Conservation (phyloP, 1,284 basidiomycete genomes). For the Vanrija sp. region DNA sequence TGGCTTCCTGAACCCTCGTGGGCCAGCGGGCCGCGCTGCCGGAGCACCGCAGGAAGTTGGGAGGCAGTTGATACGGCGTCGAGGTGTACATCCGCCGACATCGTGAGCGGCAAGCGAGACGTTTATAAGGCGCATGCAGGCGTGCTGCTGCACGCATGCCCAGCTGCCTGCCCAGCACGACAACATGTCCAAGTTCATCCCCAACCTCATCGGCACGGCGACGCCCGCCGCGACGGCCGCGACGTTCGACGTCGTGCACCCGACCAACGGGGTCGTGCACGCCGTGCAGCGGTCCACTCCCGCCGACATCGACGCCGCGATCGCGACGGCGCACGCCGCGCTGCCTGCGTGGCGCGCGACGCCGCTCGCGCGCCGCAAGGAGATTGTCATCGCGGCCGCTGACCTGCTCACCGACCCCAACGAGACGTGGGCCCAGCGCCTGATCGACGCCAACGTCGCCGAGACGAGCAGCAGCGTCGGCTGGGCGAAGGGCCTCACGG, state of each 20-base stretch:
- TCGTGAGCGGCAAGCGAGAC: too few relatives aligned
- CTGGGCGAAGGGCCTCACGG: slow-evolving; percentile 18
- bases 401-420: slow-evolving; percentile 12
- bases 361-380: slow-evolving; percentile 10
- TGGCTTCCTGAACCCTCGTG: too few relatives aligned
- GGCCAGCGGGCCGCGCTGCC: too few relatives aligned
- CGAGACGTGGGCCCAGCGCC: slow-evolving; percentile 8
- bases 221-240: background rate
- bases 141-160: too few relatives aligned
- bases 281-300: slow-evolving; percentile 5
- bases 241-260: slow-evolving; percentile 16
- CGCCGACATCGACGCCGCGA: slow-evolving; percentile 7
- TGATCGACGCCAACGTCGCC: slow-evolving; percentile 11
- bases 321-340: slow-evolving; percentile 4
- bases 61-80: too few relatives aligned
- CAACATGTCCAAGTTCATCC: background rate
- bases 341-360: slow-evolving; percentile 8
- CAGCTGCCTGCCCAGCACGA: too few relatives aligned
- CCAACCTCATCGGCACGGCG: slow-evolving; percentile 1
- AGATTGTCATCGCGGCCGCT: slow-evolving; percentile 6
- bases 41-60: too few relatives aligned
- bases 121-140: too few relatives aligned
- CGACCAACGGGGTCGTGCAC: slow-evolving; percentile 8
- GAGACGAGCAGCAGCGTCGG: slow-evolving; percentile 13
- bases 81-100: too few relatives aligned